Evolutionary conservation across 2,329 filamentous ascomycete genomes (phyloP).

Genomic region (Lecanoromycetidae sp.): DNA sequence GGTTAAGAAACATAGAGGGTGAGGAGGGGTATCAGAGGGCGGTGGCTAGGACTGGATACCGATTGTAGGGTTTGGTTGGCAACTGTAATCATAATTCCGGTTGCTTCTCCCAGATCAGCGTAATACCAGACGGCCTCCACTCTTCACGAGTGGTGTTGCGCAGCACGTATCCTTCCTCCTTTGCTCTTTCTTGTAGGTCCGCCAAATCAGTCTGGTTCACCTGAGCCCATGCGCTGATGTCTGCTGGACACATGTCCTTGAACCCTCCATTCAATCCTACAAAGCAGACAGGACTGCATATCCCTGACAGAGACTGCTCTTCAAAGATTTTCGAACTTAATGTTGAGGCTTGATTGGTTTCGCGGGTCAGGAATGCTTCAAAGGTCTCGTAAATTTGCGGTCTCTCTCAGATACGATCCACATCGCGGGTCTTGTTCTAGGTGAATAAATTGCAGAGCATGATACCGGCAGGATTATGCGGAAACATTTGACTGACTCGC

Average conservation of each 20-base stretch:
- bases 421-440: neutral
- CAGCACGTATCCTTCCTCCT: neutral
- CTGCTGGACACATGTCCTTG: neutral
- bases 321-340: neutral
- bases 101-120: neutral
- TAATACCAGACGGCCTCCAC: neutral
- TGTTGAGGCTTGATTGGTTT: neutral
- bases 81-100: neutral
- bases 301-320: neutral
- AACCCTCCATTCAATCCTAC: neutral
- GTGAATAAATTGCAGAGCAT: neutral
- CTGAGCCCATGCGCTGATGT: neutral
- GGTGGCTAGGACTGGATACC: constrained; percentile 19
- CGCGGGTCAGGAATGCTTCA: neutral
- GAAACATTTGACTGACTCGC: neutral
- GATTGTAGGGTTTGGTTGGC: constrained; percentile 5
- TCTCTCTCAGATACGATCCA: neutral
- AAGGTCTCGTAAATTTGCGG: neutral
- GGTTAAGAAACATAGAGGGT: constrained; percentile 15
- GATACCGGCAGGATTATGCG: neutral
- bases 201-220: too few species aligned
- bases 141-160: neutral
- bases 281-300: neutral
- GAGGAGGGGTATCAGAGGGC: constrained; percentile 17
- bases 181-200: neutral